Base-by-base conservation (phyloP, 1,139 yeast genomes). In the Saccharomyces hybrid region DNA sequence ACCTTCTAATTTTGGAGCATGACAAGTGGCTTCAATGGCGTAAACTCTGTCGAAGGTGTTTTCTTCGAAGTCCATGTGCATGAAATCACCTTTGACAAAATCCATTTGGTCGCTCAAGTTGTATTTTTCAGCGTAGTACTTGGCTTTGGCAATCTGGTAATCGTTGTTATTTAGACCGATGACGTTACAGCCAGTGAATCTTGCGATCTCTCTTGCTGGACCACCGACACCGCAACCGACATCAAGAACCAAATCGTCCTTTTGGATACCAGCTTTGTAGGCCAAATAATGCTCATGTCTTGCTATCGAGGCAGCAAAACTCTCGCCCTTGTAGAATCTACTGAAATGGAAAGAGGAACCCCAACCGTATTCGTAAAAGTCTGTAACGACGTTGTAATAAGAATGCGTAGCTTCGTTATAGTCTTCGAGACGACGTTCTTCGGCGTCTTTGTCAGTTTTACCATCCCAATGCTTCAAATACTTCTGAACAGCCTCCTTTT, bases 201-300 rank as follows among this genome's bases (percentile, higher is more conserved):
- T 82, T 60, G 86, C 80, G 69, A 93, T 93, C 76, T 93, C 97
- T 74, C 97, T 86, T 42, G 97, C 98, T 65, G 99, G 99, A 47
- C 99, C 99, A 70, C 99, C 99, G 65, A 93, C 96, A 79, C 99
- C 99, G 78, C 99, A 93, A 52, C 99, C 99, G 57, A 93, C 99
- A 72, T 93, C 99, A 67, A 93, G 81, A 28, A 93, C 99, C 68
- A 83, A 83, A 89, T 87, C 88, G 64, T 82, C 80, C 66, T 84
- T 88, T 65, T 78, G 72, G 66, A 93, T 76, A 59, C 86, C 86
- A 82, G 91, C 91, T 77, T 87, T 86, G 73, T 79, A 77, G 42
- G 99, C 99, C 66, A 93, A 78, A 74, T 81, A 93, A 75, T 93
- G 99, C 76, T 93, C 99, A 74, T 93, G 99, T 77, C 99, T 83